These are phyloP conservation scores for Clavariopsis aquatica DNA, from an alignment of 495 filamentous ascomycete species.

Conservation along the genomic window DNA sequence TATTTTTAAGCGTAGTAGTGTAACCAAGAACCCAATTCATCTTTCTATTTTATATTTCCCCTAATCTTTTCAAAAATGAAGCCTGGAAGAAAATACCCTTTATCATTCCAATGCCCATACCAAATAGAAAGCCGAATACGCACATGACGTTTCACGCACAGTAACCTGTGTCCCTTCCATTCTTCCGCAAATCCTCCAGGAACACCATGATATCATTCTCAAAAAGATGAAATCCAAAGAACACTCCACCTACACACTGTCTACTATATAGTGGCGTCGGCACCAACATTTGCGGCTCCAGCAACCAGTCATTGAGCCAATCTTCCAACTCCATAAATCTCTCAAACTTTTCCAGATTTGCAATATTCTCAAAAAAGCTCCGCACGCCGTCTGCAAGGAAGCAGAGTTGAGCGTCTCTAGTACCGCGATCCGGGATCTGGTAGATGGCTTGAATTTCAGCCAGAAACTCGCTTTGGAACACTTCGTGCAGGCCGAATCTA, in stretches of 20 bases:
- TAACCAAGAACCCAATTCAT: no score
- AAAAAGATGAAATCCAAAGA: slow-evolving; percentile 4
- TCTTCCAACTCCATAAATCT: not conserved
- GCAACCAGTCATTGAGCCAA: not conserved
- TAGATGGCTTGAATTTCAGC: not conserved
- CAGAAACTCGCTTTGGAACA: not conserved
- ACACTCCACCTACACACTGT: not conserved
- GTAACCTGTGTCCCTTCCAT: no score
- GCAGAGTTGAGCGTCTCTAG: not conserved
- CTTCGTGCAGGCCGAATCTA: not conserved
- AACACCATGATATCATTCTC: not conserved
- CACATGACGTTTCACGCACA: no score
- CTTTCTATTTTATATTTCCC: no score
- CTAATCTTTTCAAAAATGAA: no score
- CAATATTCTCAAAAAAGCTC: not conserved
- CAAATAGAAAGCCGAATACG: no score
- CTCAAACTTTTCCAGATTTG: not conserved
- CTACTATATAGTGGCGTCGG: not conserved
- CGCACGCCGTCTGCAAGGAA: not conserved
- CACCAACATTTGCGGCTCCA: not conserved
- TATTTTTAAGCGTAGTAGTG: no score
- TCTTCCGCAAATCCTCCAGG: not conserved
- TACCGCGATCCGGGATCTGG: not conserved
- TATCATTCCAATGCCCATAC: no score
- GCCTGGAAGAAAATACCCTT: no score